Conservation (phyloP, 2,329 filamentous ascomycete genomes). For the Zymoseptoria ardabiliae region DNA sequence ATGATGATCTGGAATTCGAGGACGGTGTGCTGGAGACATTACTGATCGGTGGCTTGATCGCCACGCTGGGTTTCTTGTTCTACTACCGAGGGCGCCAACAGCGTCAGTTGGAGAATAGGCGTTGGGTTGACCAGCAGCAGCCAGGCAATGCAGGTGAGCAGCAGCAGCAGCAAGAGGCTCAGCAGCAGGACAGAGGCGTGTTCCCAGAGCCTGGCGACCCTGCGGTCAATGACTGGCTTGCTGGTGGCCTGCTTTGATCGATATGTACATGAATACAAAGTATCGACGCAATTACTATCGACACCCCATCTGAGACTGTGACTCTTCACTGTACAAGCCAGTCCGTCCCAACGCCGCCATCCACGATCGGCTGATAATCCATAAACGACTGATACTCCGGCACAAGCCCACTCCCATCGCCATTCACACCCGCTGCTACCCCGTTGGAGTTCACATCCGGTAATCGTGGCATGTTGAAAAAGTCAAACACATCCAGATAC, state of each 20-base stretch:
- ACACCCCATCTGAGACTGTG: neutral
- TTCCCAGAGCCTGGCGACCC: conserved; percentile 62
- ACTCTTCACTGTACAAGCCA: conserved; percentile 15
- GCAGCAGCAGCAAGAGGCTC: conserved; percentile 35
- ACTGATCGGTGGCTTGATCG: conserved; percentile 70
- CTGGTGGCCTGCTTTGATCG: conserved; percentile 42
- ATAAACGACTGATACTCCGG: conserved; percentile 19
- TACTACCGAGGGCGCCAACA: conserved; percentile 73
- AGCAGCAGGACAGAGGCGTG: conserved; percentile 45
- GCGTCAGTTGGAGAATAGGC: conserved; percentile 37
- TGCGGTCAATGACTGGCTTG: conserved; percentile 60
- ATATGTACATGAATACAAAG: neutral
- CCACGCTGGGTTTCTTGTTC: conserved; percentile 66
- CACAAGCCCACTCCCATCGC: conserved; percentile 22
- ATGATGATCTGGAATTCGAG: conserved; percentile 53
- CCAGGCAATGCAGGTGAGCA: conserved; percentile 15
- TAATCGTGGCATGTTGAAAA: conserved; percentile 82
- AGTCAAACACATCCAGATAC: conserved; percentile 88
- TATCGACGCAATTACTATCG: neutral
- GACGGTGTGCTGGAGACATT: conserved; percentile 78
- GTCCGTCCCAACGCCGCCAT: conserved; percentile 13
- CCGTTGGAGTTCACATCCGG: conserved; percentile 31
- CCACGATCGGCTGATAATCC: conserved; percentile 16
- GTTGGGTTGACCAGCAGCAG: conserved; percentile 21
- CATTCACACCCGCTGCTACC: conserved; percentile 21